Evolutionary conservation across 495 filamentous ascomycete species (phyloP).

Genomic region (Acidiella bohemica): DNA sequence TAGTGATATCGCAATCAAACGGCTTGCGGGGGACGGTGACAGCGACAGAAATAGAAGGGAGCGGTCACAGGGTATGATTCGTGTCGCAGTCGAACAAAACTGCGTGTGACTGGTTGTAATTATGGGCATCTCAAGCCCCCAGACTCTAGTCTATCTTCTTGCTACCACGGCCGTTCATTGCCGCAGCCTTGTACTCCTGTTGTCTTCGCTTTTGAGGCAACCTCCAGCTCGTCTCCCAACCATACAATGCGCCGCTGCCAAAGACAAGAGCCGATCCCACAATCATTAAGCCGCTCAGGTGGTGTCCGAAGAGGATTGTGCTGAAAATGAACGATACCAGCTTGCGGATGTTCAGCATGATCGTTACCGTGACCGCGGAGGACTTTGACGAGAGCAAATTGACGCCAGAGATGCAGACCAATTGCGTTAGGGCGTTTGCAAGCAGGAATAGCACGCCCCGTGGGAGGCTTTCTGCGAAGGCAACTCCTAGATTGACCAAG

Average conservation of each 20-base stretch:
- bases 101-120: no score
- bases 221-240: constrained; percentile 45
- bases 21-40: no score
- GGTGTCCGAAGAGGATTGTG: constrained; percentile 85
- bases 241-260: constrained; percentile 75
- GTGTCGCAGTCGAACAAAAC: no score
- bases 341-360: constrained; percentile 90
- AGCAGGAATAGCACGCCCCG: constrained; percentile 57
- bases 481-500: background rate
- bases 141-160: no score
- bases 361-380: constrained; percentile 86
- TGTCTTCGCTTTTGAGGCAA: constrained; percentile 17
- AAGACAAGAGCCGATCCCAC: constrained; percentile 77
- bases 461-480: constrained; percentile 33
- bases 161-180: no score
- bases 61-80: no score
- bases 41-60: no score
- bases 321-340: constrained; percentile 81
- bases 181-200: no score
- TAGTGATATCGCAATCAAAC: no score
- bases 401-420: constrained; percentile 86
- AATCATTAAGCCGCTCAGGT: constrained; percentile 57
- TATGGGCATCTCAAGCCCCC: no score
- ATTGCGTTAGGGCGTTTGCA: constrained; percentile 82
- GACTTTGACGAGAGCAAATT: constrained; percentile 75